Percentiles rank a stretch among this genome's conserved stretches.
Evolutionary conservation across 1,284 basidiomycete species (phyloP).

Genomic region (Rhodotorula mucilaginosa): DNA sequence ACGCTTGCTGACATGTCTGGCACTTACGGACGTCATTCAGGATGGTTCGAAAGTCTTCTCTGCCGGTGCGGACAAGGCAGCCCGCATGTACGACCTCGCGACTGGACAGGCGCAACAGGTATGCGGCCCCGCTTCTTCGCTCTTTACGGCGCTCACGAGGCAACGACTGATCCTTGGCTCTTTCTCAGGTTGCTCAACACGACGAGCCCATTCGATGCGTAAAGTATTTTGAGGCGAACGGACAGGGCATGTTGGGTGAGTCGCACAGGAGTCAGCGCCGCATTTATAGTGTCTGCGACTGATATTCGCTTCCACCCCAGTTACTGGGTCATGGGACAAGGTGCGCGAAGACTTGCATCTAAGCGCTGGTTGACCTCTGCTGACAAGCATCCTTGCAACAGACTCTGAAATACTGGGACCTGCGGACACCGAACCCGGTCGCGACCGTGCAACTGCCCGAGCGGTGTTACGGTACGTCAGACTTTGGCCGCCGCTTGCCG

Average conservation of each 20-base stretch:
- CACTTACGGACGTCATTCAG: neutral
- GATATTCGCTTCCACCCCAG: constrained; percentile 43
- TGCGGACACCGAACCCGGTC: constrained; percentile 68
- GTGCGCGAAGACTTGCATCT: constrained; percentile 50
- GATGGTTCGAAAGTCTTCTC: constrained; percentile 59
- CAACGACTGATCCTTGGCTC: neutral
- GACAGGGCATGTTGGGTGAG: constrained; percentile 41
- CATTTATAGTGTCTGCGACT: neutral
- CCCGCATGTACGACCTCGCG: constrained; percentile 50
- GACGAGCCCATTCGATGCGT: constrained; percentile 76
- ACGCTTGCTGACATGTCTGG: neutral
- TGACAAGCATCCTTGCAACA: too few species aligned
- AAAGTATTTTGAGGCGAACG: constrained; percentile 68
- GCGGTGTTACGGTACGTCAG: constrained; percentile 63
- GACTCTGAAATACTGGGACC: constrained; percentile 78
- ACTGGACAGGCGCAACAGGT: constrained; percentile 56
- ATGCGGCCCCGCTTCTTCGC: neutral
- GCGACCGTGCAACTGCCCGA: constrained; percentile 79
- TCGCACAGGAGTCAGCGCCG: neutral
- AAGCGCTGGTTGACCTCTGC: neutral
- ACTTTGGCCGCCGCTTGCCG: too few species aligned
- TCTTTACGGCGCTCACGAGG: neutral
- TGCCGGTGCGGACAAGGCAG: constrained; percentile 68
- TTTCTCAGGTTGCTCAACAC: constrained; percentile 70
- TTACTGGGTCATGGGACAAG: constrained; percentile 90